phyloP scores from a whole-genome alignment of 305 asterid genomes.

The Euphrasia arctica region DNA sequence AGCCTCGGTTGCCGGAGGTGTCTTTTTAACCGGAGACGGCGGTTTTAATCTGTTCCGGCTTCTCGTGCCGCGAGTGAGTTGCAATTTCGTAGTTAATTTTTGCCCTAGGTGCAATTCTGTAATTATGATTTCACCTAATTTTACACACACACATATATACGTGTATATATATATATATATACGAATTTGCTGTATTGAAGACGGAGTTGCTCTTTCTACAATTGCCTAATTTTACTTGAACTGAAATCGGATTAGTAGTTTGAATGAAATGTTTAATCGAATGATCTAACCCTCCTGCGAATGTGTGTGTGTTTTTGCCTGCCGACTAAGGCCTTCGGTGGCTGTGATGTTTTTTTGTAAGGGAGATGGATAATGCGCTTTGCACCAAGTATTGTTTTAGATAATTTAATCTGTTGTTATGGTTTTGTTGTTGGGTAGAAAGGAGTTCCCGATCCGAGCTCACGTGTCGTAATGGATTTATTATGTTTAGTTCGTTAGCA shows the following conservation, averaged over 20 bases:
- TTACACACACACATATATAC: neutral
- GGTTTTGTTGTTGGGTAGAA: no score
- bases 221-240: neutral
- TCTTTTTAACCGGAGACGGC: conserved; percentile 27
- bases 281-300: no score
- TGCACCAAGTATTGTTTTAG: neutral
- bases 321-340: no score
- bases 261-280: neutral
- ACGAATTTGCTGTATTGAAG: no score
- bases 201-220: no score
- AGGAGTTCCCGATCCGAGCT: no score
- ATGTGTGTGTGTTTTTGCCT: neutral
- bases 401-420: no score
- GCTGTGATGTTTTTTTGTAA: neutral
- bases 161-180: no score
- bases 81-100: conserved; percentile 14
- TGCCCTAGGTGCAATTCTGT: no score
- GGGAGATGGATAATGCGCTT: neutral
- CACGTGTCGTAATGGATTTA: no score
- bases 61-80: conserved; percentile 43
- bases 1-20: conserved; percentile 46
- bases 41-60: conserved; percentile 35
- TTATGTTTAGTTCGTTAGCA: no score
- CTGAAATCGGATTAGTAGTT: neutral
- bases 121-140: neutral